These are phyloP conservation scores for Solanum lignicaule DNA, from an alignment of 257 asterid species.

Conservation along the genomic window DNA sequence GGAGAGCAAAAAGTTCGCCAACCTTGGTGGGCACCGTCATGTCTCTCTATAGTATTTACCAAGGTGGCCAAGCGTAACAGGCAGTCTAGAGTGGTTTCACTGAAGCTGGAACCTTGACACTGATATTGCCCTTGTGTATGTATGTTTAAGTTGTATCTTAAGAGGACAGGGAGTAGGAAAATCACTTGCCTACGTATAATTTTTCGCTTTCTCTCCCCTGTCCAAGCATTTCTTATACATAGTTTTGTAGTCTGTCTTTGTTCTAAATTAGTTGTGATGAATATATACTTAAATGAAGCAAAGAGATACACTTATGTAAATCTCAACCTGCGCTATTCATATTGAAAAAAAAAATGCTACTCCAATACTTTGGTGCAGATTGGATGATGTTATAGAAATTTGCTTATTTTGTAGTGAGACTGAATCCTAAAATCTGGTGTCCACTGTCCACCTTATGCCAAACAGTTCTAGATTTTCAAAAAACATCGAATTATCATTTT, in stretches of 20 bases:
- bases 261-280: neutral
- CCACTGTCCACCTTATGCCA: neutral
- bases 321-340: neutral
- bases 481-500: neutral
- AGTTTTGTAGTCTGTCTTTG: conserved; percentile 1
- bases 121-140: conserved; percentile 10
- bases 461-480: neutral
- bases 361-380: neutral
- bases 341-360: neutral
- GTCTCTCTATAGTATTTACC: conserved; percentile 51
- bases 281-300: neutral
- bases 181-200: neutral
- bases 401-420: neutral
- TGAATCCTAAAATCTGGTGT: neutral
- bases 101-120: conserved; percentile 92
- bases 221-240: conserved; percentile 14
- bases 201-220: conserved; percentile 3
- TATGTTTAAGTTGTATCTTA: neutral
- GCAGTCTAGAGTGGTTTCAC: conserved; percentile 88
- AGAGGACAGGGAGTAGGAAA: conserved; percentile 11
- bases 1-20: conserved; percentile 90
- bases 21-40: conserved; percentile 99
- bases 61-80: conserved; percentile 75
- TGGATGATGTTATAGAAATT: neutral
- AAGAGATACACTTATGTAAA: neutral